These are phyloP conservation scores for Yamadazyma blattariae DNA, from an alignment of 1,139 yeast genomes.

Conservation along the genomic window DNA sequence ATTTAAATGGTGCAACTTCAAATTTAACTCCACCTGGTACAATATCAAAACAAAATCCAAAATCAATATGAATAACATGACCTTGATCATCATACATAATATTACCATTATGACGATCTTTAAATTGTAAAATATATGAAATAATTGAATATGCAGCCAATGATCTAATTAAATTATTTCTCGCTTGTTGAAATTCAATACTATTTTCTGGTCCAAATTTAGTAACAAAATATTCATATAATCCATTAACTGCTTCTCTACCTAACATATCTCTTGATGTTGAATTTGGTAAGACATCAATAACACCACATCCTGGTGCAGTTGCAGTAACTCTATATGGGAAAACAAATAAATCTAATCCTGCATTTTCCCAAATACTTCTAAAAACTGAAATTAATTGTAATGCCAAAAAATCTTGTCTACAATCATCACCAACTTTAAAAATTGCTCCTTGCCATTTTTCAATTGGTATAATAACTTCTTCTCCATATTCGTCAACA, in stretches of 20 bases:
- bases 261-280: slow-evolving; percentile 98
- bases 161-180: slow-evolving; percentile 89
- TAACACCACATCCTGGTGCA: slow-evolving; percentile 98
- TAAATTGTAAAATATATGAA: slow-evolving; percentile 87
- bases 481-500: slow-evolving; percentile 43
- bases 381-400: slow-evolving; percentile 91
- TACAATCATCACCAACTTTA: slow-evolving; percentile 98
- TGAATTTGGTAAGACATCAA: slow-evolving; percentile 94
- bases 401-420: slow-evolving; percentile 94
- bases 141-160: slow-evolving; percentile 95
- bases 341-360: slow-evolving; percentile 85
- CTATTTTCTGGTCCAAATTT: slow-evolving; percentile 94
- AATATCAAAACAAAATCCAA: slow-evolving; percentile 97
- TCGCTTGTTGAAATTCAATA: slow-evolving; percentile 83
- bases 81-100: slow-evolving; percentile 98
- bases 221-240: slow-evolving; percentile 86
- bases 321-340: slow-evolving; percentile 98
- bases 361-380: slow-evolving; percentile 84
- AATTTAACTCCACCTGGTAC: slow-evolving; percentile 99
- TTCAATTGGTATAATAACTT: slow-evolving; percentile 38
- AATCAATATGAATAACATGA: slow-evolving; percentile 92
- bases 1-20: slow-evolving; percentile 95
- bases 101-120: slow-evolving; percentile 98
- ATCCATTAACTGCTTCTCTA: slow-evolving; percentile 96
- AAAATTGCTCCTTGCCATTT: slow-evolving; percentile 95